phyloP scores from a whole-genome alignment of 352 stramenopile species.

The Thalassiosira pacifica region DNA sequence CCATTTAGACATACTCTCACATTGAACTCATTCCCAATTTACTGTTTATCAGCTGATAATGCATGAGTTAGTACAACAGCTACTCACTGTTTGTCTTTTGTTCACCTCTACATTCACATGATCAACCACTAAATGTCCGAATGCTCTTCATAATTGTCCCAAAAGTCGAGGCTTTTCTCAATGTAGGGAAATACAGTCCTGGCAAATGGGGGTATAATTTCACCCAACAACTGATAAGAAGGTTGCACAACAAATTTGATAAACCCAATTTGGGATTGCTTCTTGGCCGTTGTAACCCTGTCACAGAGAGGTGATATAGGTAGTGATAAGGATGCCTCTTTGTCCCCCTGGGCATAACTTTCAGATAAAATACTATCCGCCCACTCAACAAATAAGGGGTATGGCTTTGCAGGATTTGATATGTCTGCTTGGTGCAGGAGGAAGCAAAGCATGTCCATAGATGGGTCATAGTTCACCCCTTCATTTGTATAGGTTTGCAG shows the following conservation, averaged over 20 bases:
- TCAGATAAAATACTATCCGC: conserved; percentile 93
- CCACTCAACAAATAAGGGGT: conserved; percentile 91
- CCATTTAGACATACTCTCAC: no score
- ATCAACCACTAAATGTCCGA: not conserved
- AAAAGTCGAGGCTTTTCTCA: conserved; percentile 63
- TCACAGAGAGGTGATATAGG: conserved; percentile 94
- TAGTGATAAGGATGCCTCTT: conserved; percentile 92
- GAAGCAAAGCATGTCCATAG: conserved; percentile 70
- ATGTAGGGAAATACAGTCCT: conserved; percentile 60
- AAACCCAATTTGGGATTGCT: conserved; percentile 91
- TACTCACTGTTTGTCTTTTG: not conserved
- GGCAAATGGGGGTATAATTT: conserved; percentile 62
- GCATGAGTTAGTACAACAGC: no score
- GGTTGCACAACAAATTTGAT: conserved; percentile 90
- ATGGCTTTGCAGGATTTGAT: conserved; percentile 93
- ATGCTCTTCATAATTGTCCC: conserved; percentile 49
- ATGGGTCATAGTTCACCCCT: conserved; percentile 39
- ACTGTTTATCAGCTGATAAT: no score
- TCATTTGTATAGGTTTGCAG: conserved; percentile 49
- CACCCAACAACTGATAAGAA: conserved; percentile 62
- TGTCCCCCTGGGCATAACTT: conserved; percentile 95
- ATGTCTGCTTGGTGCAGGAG: conserved; percentile 92
- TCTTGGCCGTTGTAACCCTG: conserved; percentile 90
- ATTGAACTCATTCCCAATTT: no score
- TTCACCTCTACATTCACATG: conserved; percentile 10